Evolutionary conservation across 257 asterid species (phyloP).

Genomic region (Eucommia ulmoides): DNA sequence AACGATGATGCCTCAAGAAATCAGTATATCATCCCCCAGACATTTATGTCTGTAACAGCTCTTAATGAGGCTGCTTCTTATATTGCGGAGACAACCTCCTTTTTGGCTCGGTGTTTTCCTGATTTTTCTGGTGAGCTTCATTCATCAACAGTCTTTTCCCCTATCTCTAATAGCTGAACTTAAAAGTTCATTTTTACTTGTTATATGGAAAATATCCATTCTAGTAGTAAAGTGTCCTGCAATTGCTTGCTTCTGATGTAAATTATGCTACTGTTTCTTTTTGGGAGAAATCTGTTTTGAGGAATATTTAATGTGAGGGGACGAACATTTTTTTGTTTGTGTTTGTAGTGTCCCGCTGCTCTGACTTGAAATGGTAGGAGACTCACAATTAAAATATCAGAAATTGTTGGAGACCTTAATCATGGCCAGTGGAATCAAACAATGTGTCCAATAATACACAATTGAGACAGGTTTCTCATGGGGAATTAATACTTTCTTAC

Average conservation of each 20-base stretch:
- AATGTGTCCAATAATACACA: background rate
- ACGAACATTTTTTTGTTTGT: background rate
- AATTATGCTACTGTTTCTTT: background rate
- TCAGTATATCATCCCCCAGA: constrained; percentile 61
- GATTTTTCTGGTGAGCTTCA: constrained; percentile 38
- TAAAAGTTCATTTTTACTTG: background rate
- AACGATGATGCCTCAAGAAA: constrained; percentile 26
- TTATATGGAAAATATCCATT: background rate
- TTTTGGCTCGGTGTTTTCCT: constrained; percentile 69
- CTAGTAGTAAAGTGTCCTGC: background rate
- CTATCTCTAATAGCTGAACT: background rate
- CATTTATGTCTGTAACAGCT: constrained; percentile 62
- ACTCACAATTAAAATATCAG: background rate
- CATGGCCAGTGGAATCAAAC: background rate
- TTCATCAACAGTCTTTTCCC: background rate
- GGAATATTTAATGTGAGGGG: background rate
- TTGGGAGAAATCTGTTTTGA: background rate
- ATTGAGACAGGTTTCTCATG: too few species aligned
- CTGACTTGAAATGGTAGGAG: background rate
- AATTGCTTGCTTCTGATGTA: background rate
- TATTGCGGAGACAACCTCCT: constrained; percentile 69
- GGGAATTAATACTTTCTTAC: too few species aligned
- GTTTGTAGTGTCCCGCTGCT: background rate
- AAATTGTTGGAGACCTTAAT: background rate
- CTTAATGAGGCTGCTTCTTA: constrained; percentile 77